A percentile compares a stretch with the other conserved stretches of the same genome.
Conservation (phyloP, 768 basidiomycete species). For the Naganishia antarctica region DNA sequence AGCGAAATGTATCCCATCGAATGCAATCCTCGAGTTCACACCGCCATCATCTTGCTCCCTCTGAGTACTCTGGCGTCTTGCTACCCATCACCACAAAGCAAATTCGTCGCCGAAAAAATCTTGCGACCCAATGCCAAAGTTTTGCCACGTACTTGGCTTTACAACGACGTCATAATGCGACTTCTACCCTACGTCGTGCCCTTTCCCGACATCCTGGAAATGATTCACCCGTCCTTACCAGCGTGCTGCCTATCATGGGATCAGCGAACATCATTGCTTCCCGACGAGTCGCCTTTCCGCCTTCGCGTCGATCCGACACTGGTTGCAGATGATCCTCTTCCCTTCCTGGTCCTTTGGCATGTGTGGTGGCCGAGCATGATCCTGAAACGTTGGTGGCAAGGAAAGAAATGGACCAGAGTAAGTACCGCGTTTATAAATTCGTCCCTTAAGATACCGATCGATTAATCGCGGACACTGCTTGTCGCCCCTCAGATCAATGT, state of each 20-base stretch:
- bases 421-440: too few species aligned
- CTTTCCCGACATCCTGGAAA: conserved; percentile 23
- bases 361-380: conserved; percentile 41
- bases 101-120: conserved; percentile 7
- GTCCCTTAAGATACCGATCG: too few species aligned
- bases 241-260: conserved; percentile 31
- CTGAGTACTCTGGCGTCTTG: conserved; percentile 33
- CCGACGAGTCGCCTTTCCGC: conserved; percentile 32
- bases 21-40: conserved; percentile 49
- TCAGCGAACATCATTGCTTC: conserved; percentile 20
- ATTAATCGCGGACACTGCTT: too few species aligned
- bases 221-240: conserved; percentile 39
- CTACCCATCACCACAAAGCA: conserved; percentile 24
- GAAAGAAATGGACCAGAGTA: conserved; percentile 45
- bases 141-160: conserved; percentile 41
- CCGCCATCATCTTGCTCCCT: conserved; percentile 45
- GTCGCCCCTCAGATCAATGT: conserved; percentile 20
- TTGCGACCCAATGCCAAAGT: conserved; percentile 31
- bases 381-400: conserved; percentile 38
- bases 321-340: conserved; percentile 44
- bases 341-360: conserved; percentile 47
- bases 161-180: conserved; percentile 43
- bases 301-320: conserved; percentile 44
- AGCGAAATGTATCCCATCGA: conserved; percentile 47
- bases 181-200: conserved; percentile 38